Evolutionary conservation across 331 rosid genomes (phyloP).

Genomic region (Quercus lobata): DNA sequence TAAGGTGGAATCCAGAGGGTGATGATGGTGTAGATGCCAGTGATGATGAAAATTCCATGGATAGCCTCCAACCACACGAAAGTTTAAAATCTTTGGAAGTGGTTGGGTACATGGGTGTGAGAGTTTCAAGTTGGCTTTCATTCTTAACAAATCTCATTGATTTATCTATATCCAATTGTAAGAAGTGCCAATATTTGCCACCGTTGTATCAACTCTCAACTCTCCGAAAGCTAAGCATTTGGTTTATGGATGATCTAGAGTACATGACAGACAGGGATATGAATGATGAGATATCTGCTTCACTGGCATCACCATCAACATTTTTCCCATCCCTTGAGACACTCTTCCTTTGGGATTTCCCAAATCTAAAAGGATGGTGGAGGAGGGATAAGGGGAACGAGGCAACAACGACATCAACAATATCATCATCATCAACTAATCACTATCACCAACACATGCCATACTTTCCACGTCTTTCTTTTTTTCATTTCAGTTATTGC

Average conservation of each 20-base stretch:
- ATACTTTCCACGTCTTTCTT: background rate
- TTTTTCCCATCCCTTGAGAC: slow-evolving; percentile 13
- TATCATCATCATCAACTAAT: no score
- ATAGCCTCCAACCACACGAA: slow-evolving; percentile 2
- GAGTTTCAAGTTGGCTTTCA: background rate
- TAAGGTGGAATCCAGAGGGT: fast-evolving
- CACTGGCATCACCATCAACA: background rate
- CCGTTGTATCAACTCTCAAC: background rate
- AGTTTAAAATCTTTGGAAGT: background rate
- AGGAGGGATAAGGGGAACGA: background rate
- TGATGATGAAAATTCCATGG: background rate
- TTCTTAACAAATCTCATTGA: background rate
- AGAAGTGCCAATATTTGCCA: background rate
- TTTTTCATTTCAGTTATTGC: fast-evolving
- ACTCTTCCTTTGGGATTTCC: no score
- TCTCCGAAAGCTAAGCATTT: background rate
- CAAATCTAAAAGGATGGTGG: slow-evolving; percentile 11
- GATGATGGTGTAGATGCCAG: no score
- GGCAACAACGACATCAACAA: background rate
- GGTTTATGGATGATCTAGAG: fast-evolving
- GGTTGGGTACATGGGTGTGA: background rate
- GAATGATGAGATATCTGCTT: background rate
- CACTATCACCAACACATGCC: background rate
- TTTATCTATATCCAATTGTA: no score
- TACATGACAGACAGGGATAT: background rate